Conservation (phyloP, 1,139 yeast genomes). For the Zygosaccharomyces pseudobailii region DNA sequence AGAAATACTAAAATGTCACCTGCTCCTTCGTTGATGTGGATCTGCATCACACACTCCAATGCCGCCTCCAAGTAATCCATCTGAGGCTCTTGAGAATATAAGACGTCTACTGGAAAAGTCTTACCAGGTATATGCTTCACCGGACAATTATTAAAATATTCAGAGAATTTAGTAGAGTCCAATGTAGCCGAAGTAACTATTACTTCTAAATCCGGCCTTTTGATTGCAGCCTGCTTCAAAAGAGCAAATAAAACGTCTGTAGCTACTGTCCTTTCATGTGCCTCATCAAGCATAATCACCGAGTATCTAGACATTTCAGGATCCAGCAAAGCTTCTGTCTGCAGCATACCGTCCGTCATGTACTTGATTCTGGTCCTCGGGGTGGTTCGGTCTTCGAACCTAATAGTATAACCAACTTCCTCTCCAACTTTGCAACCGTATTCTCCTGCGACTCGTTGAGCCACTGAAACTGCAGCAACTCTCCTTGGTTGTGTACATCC, state of each 20-base stretch:
- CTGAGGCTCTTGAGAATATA: constrained; percentile 76
- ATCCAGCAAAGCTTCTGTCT: constrained; percentile 75
- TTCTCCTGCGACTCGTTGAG: constrained; percentile 87
- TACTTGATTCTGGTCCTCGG: constrained; percentile 69
- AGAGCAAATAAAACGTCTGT: constrained; percentile 90
- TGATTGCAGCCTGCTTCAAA: constrained; percentile 61
- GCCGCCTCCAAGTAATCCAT: constrained; percentile 81
- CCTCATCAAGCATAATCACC: constrained; percentile 88
- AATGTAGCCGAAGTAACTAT: constrained; percentile 91
- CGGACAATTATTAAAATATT: constrained; percentile 74
- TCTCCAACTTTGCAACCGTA: constrained; percentile 66
- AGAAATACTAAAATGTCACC: constrained; percentile 84
- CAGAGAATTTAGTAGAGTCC: constrained; percentile 77
- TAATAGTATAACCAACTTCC: constrained; percentile 79
- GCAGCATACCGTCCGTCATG: constrained; percentile 93
- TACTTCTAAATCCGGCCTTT: constrained; percentile 70
- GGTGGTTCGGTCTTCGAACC: constrained; percentile 76
- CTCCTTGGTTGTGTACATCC: constrained; percentile 96
- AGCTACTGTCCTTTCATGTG: constrained; percentile 92
- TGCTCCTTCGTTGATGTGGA: constrained; percentile 68
- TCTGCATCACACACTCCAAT: constrained; percentile 74
- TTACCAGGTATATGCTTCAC: constrained; percentile 81
- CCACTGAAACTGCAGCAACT: constrained; percentile 94
- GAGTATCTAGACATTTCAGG: constrained; percentile 69
- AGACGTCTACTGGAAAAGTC: constrained; percentile 80